Evolutionary conservation across 169 alveolate genomes (phyloP).

Genomic region (Eimeria praecox): DNA sequence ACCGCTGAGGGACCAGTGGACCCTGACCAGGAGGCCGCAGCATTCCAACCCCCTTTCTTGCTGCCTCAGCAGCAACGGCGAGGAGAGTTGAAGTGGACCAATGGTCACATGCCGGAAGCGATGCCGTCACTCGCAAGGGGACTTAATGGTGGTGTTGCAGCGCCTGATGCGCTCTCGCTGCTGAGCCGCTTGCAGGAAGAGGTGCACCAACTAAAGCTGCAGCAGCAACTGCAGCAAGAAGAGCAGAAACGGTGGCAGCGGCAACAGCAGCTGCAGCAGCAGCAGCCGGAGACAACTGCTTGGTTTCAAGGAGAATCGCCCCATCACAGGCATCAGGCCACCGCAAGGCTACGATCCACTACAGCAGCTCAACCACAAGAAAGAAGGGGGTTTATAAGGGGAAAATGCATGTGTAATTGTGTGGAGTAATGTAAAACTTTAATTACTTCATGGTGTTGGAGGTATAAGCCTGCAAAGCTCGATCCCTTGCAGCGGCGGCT

Average conservation of each 20-base stretch:
- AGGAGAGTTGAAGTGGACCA: background rate
- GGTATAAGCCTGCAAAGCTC: background rate
- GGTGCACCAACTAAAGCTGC: background rate
- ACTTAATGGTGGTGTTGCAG: background rate
- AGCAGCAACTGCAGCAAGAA: constrained; percentile 1
- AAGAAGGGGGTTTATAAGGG: background rate
- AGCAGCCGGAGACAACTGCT: background rate
- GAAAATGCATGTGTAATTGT: background rate
- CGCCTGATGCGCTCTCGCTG: background rate
- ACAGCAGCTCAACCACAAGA: background rate
- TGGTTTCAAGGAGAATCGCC: no score
- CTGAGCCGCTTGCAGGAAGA: constrained; percentile 22
- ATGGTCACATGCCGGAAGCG: background rate
- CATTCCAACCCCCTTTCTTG: background rate
- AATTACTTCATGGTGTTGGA: background rate
- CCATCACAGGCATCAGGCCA: background rate
- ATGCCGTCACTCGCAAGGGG: background rate
- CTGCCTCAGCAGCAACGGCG: constrained; percentile 9
- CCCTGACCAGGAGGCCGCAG: background rate
- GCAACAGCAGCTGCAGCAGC: constrained; percentile 4
- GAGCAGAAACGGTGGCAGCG: background rate
- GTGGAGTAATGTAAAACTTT: background rate
- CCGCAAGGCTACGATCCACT: background rate
- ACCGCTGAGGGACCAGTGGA: constrained; percentile 12
- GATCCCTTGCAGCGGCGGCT: background rate